Base-by-base conservation (phyloP, 2,329 filamentous ascomycete genomes). In the Neocucurbitaria cava region DNA sequence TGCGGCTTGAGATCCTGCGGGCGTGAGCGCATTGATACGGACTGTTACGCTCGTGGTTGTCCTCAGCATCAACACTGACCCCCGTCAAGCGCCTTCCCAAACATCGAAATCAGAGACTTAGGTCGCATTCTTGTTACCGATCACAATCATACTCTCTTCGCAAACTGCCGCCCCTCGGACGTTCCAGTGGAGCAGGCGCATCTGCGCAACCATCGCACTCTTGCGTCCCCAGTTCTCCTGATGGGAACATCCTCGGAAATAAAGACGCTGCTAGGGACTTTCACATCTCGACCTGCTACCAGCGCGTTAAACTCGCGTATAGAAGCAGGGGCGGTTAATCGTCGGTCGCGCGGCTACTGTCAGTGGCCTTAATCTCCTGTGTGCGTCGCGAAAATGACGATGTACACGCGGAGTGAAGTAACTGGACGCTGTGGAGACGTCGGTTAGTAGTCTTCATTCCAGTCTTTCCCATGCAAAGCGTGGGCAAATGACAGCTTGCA, bases 1-100 rank as follows among this genome's bases (percentile, higher is more conserved):
- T 56, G 11, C 46, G 59, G 65, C 54, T 39, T 63, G 39, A 59
- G 61, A 64, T 65, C 53, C 62, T 70, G 65, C 67, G 56, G 65
- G 59, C 49, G 56, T 57, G 39, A 55, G 52, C 60, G 49, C 36
- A 69, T 68, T 58, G 40, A 64, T 65, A 51, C 52, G 42, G 31
- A 54, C 46, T 36, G 61, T 62, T 62, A 61, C 59, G 62, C 62
- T 62, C 54, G 56, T 61, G 60, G 56, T 47, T 43, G 30, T 23
- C 21, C 26, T 28, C 35, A 49, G 20, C 33, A 31, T 52, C 40
- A 47, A 23, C 21, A 46, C 36, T 47, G 47, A 38, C 44, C 33
- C 47, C 20, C 13, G 35, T 23, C 23, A 10, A 49, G 24, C 39
- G 26, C n/a, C 8, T 33, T 41, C 20, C 46, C 17, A 17, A 24